Evolutionary conservation across 192 early-diverging fungal species (phyloP), one percentile per base, ranked within the genome.

Genomic region (Umbelopsis sp.): DNA sequence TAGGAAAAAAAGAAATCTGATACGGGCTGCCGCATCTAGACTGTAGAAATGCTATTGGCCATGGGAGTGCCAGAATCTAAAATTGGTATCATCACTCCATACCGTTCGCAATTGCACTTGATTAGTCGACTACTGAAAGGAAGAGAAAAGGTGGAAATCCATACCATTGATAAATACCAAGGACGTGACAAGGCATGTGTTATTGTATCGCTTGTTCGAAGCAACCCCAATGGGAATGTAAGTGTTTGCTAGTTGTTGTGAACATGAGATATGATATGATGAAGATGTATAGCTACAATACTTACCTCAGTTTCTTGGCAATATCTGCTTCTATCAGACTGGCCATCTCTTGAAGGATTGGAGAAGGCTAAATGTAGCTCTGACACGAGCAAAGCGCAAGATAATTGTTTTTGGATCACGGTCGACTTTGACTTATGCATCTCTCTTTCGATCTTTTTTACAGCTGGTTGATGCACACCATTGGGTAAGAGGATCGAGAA

Each of bases 111-210:
- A 72, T 72, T 94, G 20, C 85, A 83, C 38, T 44, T 89, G 0
- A 72, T 92, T 24, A 54, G 75, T 12, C 75, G 85, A 11, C 1
- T 34, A 12, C 71, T 92, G 21, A 68, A 71, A 7, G 50, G 56
- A 1, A 68, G 71, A 26, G 54, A 79, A 11, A 69, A 69, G 1
- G 66, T 98, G 11, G 95, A 97, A 66, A 78, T 94, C 54, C 87
- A 89, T 22, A 99, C 97, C 4, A 89, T 99, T 34, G 97, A 99
- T 81, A 88, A 91, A 67, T 97, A 90, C 77, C 97, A 99, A 79
- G 97, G 97, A 32, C 89, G 93, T 17, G 97, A 99, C 76, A 95
- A 96, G 75, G 90, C 93, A 4, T 91, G 92, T 65, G 89, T 98
- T n/a, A 75, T 99, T 20, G 85, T 99, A 3, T 96, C 94, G 9